A percentile compares a stretch with the other conserved stretches of the same genome.
These are phyloP conservation scores for Waltergamsia citrina DNA, from an alignment of 2,329 filamentous ascomycete species.

Conservation along the genomic window DNA sequence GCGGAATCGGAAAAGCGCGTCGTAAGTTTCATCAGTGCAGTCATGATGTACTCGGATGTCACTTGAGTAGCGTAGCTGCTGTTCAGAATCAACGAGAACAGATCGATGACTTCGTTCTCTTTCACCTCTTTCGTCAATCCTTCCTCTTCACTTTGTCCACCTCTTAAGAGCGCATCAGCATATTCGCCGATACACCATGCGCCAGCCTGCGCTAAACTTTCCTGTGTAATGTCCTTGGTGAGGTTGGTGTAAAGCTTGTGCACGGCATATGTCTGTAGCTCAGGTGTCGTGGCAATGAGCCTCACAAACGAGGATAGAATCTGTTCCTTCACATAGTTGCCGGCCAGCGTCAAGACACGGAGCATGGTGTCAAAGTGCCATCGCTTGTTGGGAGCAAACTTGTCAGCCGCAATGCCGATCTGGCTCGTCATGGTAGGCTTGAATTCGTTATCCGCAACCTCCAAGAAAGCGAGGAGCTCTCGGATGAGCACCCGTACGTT, in stretches of 20 bases:
- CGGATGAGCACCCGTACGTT: constrained; percentile 91
- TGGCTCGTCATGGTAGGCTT: constrained; percentile 98
- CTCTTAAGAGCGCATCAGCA: constrained; percentile 78
- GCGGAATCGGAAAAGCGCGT: constrained; percentile 73
- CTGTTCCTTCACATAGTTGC: constrained; percentile 95
- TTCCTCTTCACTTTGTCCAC: constrained; percentile 89
- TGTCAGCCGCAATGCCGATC: constrained; percentile 93
- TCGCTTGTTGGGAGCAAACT: constrained; percentile 91
- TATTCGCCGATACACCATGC: constrained; percentile 98
- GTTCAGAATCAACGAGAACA: constrained; percentile 87
- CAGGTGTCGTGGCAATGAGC: constrained; percentile 86
- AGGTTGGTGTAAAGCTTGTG: constrained; percentile 88
- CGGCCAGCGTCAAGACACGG: constrained; percentile 83
- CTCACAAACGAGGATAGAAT: constrained; percentile 95
- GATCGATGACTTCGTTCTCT: constrained; percentile 81
- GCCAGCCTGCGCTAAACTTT: constrained; percentile 84
- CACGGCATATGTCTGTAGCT: constrained; percentile 91
- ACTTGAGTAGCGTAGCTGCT: constrained; percentile 90
- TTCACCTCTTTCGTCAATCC: constrained; percentile 74
- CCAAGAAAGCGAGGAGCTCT: constrained; percentile 88
- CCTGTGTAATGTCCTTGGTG: constrained; percentile 95
- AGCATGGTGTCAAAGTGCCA: constrained; percentile 99
- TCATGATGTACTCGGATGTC: constrained; percentile 92
- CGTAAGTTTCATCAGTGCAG: constrained; percentile 88
- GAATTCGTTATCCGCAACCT: constrained; percentile 97